Evolutionary conservation across 495 filamentous ascomycete species (phyloP).

Genomic region (Clohesyomyces aquaticus): DNA sequence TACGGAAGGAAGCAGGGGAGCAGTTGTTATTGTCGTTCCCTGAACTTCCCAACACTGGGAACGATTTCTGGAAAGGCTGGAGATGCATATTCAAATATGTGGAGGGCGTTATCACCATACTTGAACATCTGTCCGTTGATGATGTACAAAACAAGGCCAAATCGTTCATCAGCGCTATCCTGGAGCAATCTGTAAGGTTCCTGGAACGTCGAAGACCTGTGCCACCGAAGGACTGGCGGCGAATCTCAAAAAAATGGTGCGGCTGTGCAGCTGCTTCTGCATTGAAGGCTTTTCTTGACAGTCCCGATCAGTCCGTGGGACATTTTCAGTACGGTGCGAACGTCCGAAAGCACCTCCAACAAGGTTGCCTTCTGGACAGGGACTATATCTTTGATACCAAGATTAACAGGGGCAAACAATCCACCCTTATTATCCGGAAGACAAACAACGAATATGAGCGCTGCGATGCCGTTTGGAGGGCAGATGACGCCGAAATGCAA

Average conservation of each 20-base stretch:
- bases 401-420: neutral
- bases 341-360: neutral
- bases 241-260: neutral
- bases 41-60: neutral
- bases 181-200: neutral
- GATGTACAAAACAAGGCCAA: neutral
- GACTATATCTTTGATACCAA: slow-evolving; percentile 1
- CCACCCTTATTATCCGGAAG: neutral
- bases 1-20: neutral
- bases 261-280: neutral
- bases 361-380: neutral
- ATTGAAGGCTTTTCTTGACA: neutral
- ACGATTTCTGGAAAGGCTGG: neutral
- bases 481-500: neutral
- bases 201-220: neutral
- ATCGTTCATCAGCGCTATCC: neutral
- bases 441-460: neutral
- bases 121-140: neutral
- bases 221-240: neutral
- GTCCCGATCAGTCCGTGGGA: neutral
- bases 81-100: neutral
- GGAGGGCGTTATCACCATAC: neutral
- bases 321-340: neutral
- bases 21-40: neutral
- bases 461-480: neutral